Evolutionary conservation across 441 rosid genomes (phyloP).

Genomic region (Arabidopsis lyrata): DNA sequence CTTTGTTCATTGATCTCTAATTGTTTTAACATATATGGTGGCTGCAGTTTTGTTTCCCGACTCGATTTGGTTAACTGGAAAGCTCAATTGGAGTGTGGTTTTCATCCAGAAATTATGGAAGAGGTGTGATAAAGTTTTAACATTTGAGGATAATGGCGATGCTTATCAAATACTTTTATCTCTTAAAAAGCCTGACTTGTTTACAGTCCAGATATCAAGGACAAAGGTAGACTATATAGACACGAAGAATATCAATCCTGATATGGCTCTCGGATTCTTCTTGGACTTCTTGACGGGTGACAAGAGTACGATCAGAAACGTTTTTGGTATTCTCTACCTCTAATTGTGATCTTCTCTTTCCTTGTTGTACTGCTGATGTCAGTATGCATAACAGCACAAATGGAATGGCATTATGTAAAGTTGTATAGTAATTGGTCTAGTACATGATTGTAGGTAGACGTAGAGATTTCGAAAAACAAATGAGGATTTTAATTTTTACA

Average conservation of each 20-base stretch:
- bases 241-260: constrained; percentile 65
- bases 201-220: constrained; percentile 97
- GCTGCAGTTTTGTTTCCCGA: constrained; percentile 71
- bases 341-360: constrained; percentile 5
- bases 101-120: constrained; percentile 52
- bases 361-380: not conserved
- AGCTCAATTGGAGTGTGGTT: constrained; percentile 76
- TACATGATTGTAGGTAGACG: no score
- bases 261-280: constrained; percentile 69
- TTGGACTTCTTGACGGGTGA: constrained; percentile 76
- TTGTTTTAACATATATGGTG: constrained; percentile 26
- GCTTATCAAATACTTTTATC: constrained; percentile 43
- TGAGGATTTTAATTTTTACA: constrained; percentile 41
- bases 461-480: not conserved
- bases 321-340: constrained; percentile 69
- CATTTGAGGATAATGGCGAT: constrained; percentile 14
- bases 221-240: constrained; percentile 83
- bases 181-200: constrained; percentile 78
- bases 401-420: not conserved
- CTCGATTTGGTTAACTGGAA: constrained; percentile 85
- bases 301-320: constrained; percentile 77
- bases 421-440: no score
- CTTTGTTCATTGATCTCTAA: not conserved
- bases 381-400: not conserved
- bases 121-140: constrained; percentile 63